A percentile compares a stretch with the other conserved stretches of the same genome.
Conservation (phyloP, 805 yeast species). For the Nakazawaea molendinolei region DNA sequence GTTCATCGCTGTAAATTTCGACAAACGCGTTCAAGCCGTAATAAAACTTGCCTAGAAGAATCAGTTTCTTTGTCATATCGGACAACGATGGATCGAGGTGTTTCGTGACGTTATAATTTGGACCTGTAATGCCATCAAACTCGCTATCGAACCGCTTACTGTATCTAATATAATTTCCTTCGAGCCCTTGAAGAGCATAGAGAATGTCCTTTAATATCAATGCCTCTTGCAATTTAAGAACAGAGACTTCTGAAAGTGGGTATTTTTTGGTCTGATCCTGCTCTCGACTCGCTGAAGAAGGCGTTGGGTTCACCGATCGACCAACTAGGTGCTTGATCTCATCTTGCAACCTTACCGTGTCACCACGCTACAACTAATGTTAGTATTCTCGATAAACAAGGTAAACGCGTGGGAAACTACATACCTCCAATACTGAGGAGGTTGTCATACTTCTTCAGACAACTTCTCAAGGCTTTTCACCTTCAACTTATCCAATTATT, state of each 20-base stretch:
- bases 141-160: constrained; percentile 52
- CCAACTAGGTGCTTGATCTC: constrained; percentile 2
- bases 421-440: neutral
- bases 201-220: constrained; percentile 65
- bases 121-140: constrained; percentile 49
- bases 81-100: constrained; percentile 69
- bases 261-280: constrained; percentile 16
- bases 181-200: constrained; percentile 61
- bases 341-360: neutral
- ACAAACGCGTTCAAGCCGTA: constrained; percentile 52
- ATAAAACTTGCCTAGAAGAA: constrained; percentile 57
- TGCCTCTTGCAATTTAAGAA: constrained; percentile 61
- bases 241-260: constrained; percentile 40
- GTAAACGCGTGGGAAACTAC: neutral
- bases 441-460: no score
- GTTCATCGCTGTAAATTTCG: constrained; percentile 46
- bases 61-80: constrained; percentile 56
- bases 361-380: constrained; percentile 1
- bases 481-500: no score
- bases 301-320: neutral
- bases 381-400: neutral
- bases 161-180: constrained; percentile 72
- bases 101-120: constrained; percentile 68
- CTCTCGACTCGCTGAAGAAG: constrained; percentile 15
- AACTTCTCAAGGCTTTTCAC: no score